Conservation (phyloP, 208 protist genomes). For the Leishmania braziliensis region DNA sequence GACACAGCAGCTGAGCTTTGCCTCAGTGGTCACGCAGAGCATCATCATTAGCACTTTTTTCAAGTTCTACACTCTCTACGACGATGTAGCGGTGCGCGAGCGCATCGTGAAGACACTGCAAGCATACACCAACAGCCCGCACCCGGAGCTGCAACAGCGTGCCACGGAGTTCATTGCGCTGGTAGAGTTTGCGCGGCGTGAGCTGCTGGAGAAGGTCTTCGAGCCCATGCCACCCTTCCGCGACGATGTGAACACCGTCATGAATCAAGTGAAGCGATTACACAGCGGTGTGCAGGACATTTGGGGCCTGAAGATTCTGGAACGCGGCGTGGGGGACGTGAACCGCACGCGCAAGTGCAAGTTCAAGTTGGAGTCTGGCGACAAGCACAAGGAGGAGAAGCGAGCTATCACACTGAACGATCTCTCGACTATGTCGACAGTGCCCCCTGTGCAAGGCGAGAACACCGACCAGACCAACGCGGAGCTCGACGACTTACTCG, state of each 20-base stretch:
- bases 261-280: constrained; percentile 36
- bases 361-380: constrained; percentile 10
- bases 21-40: constrained; percentile 70
- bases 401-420: constrained; percentile 60
- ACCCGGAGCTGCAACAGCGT: constrained; percentile 98
- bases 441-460: constrained; percentile 93
- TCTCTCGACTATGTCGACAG: constrained; percentile 96
- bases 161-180: constrained; percentile 95
- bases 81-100: constrained; percentile 74
- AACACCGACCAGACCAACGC: constrained; percentile 63
- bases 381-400: constrained; percentile 52
- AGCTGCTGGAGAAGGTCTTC: constrained; percentile 73
- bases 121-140: constrained; percentile 67
- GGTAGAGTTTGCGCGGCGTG: constrained; percentile 56
- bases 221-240: constrained; percentile 73
- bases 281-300: constrained; percentile 38
- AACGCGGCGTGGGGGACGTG: constrained; percentile 22
- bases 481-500: constrained; percentile 71
- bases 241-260: constrained; percentile 43
- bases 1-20: constrained; percentile 70
- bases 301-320: constrained; percentile 45
- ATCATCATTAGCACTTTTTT: constrained; percentile 95
- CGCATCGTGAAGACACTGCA: constrained; percentile 78
- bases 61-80: constrained; percentile 97
- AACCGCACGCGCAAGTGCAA: constrained; percentile 10